A percentile compares a stretch with the other conserved stretches of the same genome.
Conservation (phyloP, 768 basidiomycete genomes). For the Mycena galopus region DNA sequence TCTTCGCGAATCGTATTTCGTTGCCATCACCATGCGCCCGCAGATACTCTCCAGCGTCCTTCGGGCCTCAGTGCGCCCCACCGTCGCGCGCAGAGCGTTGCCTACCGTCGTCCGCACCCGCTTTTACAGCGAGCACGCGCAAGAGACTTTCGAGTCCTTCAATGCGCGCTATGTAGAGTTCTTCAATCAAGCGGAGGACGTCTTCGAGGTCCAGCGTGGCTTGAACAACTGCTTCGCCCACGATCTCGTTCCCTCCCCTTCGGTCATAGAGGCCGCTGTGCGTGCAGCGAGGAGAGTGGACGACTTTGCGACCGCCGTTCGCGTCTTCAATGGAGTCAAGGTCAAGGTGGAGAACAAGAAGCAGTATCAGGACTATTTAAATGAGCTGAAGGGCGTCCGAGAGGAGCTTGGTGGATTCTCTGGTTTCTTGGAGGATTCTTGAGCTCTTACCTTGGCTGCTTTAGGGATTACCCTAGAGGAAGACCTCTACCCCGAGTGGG, state of each 20-base stretch:
- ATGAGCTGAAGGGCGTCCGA: conserved; percentile 88
- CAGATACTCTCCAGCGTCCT: conserved; percentile 73
- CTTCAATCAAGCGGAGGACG: conserved; percentile 92
- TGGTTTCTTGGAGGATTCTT: background rate
- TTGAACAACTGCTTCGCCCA: conserved; percentile 99
- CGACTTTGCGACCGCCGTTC: conserved; percentile 97
- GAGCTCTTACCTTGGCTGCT: background rate
- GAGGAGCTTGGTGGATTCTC: conserved; percentile 88
- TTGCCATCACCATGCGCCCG: conserved; percentile 67
- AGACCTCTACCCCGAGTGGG: conserved; percentile 58
- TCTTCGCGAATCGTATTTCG: too few species aligned
- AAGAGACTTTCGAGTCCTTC: conserved; percentile 95
- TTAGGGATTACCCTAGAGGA: conserved; percentile 59
- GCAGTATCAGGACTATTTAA: conserved; percentile 94
- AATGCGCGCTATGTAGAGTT: conserved; percentile 94
- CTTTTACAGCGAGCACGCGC: conserved; percentile 71
- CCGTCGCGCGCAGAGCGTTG: conserved; percentile 49
- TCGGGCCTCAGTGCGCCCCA: conserved; percentile 69
- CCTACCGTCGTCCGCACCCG: conserved; percentile 59
- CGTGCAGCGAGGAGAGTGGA: conserved; percentile 92
- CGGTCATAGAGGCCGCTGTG: conserved; percentile 89
- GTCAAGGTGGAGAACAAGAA: conserved; percentile 98
- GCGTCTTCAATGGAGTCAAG: conserved; percentile 95
- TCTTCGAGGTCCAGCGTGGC: conserved; percentile 99
- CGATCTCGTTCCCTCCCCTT: conserved; percentile 90